phyloP scores from a whole-genome alignment of 75 land plant species.

The Selaginella tamariscina region DNA sequence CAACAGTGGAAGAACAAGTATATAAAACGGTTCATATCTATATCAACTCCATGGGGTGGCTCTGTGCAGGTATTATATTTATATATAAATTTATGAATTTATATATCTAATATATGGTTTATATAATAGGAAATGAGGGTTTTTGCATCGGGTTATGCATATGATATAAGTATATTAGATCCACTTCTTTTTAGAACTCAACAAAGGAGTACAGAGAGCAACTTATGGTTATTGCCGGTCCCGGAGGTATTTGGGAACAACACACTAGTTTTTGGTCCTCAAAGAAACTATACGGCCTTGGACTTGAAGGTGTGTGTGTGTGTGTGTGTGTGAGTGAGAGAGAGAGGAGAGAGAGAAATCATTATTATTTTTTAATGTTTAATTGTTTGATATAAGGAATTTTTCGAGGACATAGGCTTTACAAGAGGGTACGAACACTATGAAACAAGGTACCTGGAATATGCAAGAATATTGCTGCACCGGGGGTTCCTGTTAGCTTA shows the following conservation, averaged over 20 bases:
- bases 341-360: no score
- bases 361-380: no score
- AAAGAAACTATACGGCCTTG: constrained; percentile 35
- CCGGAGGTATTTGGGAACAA: constrained; percentile 32
- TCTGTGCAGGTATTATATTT: no score
- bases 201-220: constrained; percentile 80
- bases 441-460: constrained; percentile 47
- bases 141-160: constrained; percentile 74
- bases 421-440: constrained; percentile 56
- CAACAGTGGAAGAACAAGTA: constrained; percentile 45
- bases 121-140: constrained; percentile 64
- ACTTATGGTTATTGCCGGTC: constrained; percentile 78
- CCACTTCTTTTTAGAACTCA: constrained; percentile 55
- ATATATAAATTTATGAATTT: no score
- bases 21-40: constrained; percentile 58
- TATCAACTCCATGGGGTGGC: constrained; percentile 90
- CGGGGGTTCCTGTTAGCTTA: constrained; percentile 52
- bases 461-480: constrained; percentile 24
- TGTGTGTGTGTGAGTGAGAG: no score
- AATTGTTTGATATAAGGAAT: no score
- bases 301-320: no score
- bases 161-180: constrained; percentile 63
- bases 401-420: constrained; percentile 66
- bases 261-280: constrained; percentile 36
- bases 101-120: no score